Evolutionary conservation across 2,329 filamentous ascomycete species (phyloP), one percentile per base, ranked within the genome.

Genomic region (Cytospora piceicola): DNA sequence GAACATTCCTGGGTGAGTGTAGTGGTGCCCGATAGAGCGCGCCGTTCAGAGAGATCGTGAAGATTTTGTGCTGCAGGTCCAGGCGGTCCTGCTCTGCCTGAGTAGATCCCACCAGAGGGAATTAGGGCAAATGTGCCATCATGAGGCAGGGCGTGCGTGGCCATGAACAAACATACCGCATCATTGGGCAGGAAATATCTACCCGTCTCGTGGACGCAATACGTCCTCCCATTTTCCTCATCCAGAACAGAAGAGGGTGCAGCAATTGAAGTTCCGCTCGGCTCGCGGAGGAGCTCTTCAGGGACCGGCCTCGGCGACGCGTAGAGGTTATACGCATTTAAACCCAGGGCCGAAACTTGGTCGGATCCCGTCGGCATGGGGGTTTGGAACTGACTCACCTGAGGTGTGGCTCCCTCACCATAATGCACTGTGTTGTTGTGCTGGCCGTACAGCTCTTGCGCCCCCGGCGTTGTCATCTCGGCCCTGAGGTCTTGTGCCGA

Each of bases 41-140:
- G 5, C 62, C 62, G 1, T 39, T 58, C 29, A 67, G 4, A 24
- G 61, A 58, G 15, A 49, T 34, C 14, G 56, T 60, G 61, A 59
- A 67, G 9, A 56, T 58, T n/a, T 57, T 60, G 11, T 65, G 65
- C 34, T 67, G 61, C 2, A 67, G 58, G 39, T 67, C 65, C 46
- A 64, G 20, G 4, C 62, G 56, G 15, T 64, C 62, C 29, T 60
- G 62, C n/a, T 60, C 51, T 24, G 56, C 58, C 62, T 67, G n/a
- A n/a, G n/a, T n/a, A n/a, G 15, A n/a, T 11, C 4, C 5, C 22
- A 49, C n/a, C n/a, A 6, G 12, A 11, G 6, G 46, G 46, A 22
- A 12, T 49, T 24, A 49, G 46, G 22, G n/a, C 7, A 12, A 4
- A 14, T 9, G 24, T 12, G 11, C 11, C 9, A 24, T 4, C 46